These are phyloP conservation scores for Collybia mongolica DNA, from an alignment of 768 basidiomycete species.

Conservation along the genomic window DNA sequence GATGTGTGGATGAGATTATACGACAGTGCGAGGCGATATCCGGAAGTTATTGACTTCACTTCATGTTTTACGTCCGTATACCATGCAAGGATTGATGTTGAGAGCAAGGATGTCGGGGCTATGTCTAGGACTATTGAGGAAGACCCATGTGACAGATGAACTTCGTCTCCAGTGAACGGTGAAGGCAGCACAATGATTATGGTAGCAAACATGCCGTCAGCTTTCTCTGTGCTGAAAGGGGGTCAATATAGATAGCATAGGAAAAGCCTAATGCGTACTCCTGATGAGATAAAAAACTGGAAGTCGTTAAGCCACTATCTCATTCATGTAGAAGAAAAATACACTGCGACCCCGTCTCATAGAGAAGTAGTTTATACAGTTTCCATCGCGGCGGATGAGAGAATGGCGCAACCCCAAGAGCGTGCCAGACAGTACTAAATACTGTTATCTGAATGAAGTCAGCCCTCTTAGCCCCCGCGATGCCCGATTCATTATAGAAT, in stretches of 20 bases:
- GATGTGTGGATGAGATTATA: conserved; percentile 49
- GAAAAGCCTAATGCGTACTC: conserved; percentile 31
- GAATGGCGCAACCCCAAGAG: conserved; percentile 32
- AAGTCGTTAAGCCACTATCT: not conserved
- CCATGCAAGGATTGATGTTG: conserved; percentile 44
- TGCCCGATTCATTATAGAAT: conserved; percentile 33
- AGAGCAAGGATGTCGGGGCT: conserved; percentile 23
- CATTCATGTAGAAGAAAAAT: conserved; percentile 13
- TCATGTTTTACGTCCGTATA: conserved; percentile 53
- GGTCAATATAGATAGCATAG: not conserved
- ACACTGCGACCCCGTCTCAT: conserved; percentile 49
- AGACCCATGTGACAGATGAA: conserved; percentile 38
- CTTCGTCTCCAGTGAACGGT: conserved; percentile 41
- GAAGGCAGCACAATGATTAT: conserved; percentile 48
- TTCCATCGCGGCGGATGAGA: conserved; percentile 31
- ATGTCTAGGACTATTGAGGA: conserved; percentile 34
- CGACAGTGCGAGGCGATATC: conserved; percentile 48
- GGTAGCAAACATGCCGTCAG: conserved; percentile 28
- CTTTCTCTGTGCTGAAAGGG: not conserved
- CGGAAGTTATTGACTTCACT: conserved; percentile 46
- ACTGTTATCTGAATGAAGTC: conserved; percentile 27
- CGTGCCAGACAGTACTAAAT: conserved; percentile 27
- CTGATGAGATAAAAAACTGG: conserved; percentile 43
- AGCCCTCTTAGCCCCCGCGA: conserved; percentile 39
- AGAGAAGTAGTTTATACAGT: conserved; percentile 46